Conservation (phyloP, 2,329 filamentous ascomycete genomes). For the Aspergillus sp. region DNA sequence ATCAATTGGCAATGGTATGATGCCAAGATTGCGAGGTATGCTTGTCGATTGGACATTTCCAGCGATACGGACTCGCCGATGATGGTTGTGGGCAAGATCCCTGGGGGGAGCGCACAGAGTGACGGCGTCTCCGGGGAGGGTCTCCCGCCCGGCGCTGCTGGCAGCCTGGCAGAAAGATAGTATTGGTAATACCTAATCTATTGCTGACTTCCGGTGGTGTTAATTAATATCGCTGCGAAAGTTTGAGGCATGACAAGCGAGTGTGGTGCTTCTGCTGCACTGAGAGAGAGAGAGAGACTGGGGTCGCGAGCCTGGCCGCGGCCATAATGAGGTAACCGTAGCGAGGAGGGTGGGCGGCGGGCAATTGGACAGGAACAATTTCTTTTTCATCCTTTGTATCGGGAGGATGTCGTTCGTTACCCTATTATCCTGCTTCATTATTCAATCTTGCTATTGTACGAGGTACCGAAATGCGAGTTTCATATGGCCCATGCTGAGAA, state of each 20-base stretch:
- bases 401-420: background rate
- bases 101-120: constrained; percentile 1
- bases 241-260: constrained; percentile 11
- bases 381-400: background rate
- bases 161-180: background rate
- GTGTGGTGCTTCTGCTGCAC: background rate
- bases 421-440: background rate
- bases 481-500: background rate
- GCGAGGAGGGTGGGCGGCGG: constrained; percentile 3
- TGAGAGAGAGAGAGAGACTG: background rate
- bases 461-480: background rate
- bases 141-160: background rate
- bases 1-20: constrained; percentile 14
- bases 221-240: background rate
- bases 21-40: constrained; percentile 17
- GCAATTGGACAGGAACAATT: background rate
- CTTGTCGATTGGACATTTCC: constrained; percentile 11
- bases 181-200: background rate
- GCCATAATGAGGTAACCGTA: constrained; percentile 11
- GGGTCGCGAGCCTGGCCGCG: background rate
- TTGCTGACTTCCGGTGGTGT: background rate
- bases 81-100: constrained; percentile 21
- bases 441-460: background rate
- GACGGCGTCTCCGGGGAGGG: constrained; percentile 19
- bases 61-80: constrained; percentile 25